phyloP scores from a whole-genome alignment of 805 yeast species.

The Lipomyces kockii region DNA sequence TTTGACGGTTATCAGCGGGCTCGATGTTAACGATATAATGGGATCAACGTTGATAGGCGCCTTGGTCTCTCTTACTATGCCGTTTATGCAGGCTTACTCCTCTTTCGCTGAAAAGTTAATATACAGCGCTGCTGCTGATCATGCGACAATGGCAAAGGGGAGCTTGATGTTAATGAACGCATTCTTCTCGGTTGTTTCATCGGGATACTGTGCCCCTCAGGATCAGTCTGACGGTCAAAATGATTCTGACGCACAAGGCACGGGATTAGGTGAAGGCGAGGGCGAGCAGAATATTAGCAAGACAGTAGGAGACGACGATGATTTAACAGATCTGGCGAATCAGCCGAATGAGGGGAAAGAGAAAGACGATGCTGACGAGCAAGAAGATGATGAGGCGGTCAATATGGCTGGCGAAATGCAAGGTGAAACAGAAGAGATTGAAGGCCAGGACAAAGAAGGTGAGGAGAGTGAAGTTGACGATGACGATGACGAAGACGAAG shows the following conservation, averaged over 20 bases:
- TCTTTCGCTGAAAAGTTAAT: slow-evolving; percentile 54
- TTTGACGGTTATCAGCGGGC: slow-evolving; percentile 45
- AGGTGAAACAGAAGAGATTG: slow-evolving; percentile 78
- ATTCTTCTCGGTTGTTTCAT: slow-evolving; percentile 64
- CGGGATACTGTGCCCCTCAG: slow-evolving; percentile 93
- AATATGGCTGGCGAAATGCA: slow-evolving; percentile 98
- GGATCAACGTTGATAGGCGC: slow-evolving; percentile 43
- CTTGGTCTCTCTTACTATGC: slow-evolving; percentile 57
- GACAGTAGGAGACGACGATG: slow-evolving; percentile 90
- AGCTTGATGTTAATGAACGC: slow-evolving; percentile 61
- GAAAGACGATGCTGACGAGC: slow-evolving; percentile 66
- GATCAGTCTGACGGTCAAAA: slow-evolving; percentile 67
- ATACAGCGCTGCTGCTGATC: slow-evolving; percentile 53
- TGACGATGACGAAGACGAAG: slow-evolving; percentile 77
- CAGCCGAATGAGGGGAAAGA: slow-evolving; percentile 64
- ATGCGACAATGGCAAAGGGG: slow-evolving; percentile 62
- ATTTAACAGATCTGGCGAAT: slow-evolving; percentile 69
- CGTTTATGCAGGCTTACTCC: slow-evolving; percentile 65
- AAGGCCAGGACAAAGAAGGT: slow-evolving; percentile 92
- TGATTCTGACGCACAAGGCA: slow-evolving; percentile 73
- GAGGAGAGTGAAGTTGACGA: slow-evolving; percentile 72
- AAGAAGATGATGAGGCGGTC: slow-evolving; percentile 82
- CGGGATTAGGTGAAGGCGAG: slow-evolving; percentile 90
- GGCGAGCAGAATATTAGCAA: slow-evolving; percentile 83
- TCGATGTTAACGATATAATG: slow-evolving; percentile 49